Evolutionary conservation across 75 land plant genomes (phyloP).

Genomic region (Adiantum capillusveneris): DNA sequence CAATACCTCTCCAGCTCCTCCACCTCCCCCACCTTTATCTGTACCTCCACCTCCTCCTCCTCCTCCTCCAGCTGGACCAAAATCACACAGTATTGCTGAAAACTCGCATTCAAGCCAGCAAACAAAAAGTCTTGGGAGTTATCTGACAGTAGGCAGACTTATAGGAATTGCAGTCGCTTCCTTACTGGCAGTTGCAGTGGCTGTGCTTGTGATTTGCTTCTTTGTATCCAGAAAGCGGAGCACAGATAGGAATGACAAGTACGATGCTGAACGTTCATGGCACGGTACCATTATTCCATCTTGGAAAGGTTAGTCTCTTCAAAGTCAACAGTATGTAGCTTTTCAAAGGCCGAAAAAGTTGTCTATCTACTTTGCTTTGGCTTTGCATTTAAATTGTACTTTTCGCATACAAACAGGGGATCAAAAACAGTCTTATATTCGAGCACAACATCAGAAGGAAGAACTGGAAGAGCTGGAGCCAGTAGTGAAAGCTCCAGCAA

Average conservation of each 20-base stretch:
- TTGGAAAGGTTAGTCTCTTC: slow-evolving; percentile 4
- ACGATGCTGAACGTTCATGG: not conserved
- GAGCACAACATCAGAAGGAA: no score
- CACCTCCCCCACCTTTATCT: slow-evolving; percentile 24
- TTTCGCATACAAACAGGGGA: no score
- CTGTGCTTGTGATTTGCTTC: slow-evolving; percentile 23
- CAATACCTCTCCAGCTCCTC: slow-evolving; percentile 41
- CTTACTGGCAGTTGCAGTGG: slow-evolving; percentile 9
- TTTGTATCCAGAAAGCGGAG: slow-evolving; percentile 10
- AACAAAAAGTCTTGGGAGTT: not conserved
- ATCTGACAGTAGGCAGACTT: slow-evolving; percentile 19
- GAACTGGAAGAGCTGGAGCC: slow-evolving; percentile 2
- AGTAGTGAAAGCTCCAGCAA: slow-evolving; percentile 9
- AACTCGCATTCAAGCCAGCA: slow-evolving; percentile 1
- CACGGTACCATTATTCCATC: not conserved
- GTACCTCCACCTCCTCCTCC: slow-evolving; percentile 7
- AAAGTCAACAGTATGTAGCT: no score
- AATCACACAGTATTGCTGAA: not conserved
- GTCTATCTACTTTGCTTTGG: no score
- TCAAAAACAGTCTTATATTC: no score
- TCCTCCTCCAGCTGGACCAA: not conserved
- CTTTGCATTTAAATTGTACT: not conserved
- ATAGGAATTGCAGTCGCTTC: slow-evolving; percentile 27
- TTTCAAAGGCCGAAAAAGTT: no score
- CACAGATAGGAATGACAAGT: not conserved